Percentiles rank a stretch among this genome's conserved stretches.
phyloP scores from a whole-genome alignment of 805 yeast species.

The Hanseniaspora hatyaiensis region DNA sequence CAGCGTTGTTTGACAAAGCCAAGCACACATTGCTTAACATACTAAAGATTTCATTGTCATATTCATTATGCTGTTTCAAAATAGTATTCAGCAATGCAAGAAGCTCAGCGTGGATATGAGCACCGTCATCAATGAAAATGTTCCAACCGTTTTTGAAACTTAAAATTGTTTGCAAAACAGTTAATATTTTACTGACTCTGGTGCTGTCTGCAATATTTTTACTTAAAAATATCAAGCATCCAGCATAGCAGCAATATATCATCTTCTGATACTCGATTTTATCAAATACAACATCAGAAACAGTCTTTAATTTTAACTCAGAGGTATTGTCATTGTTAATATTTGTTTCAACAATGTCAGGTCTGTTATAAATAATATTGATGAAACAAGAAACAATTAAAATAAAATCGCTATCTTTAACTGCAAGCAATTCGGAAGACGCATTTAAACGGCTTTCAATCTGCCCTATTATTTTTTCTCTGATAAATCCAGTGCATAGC shows the following conservation, averaged over 20 bases:
- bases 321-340: neutral
- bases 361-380: neutral
- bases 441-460: neutral
- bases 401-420: neutral
- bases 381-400: neutral
- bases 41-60: conserved; percentile 46
- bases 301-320: neutral
- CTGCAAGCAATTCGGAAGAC: neutral
- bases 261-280: conserved; percentile 49
- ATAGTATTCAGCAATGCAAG: conserved; percentile 67
- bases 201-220: conserved; percentile 27
- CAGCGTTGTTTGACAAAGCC: conserved; percentile 27
- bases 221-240: conserved; percentile 65
- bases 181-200: conserved; percentile 31
- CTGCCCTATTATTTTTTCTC: neutral
- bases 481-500: neutral
- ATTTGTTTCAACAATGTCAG: neutral
- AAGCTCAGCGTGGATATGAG: conserved; percentile 59
- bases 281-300: neutral
- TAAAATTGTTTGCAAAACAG: conserved; percentile 46
- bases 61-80: conserved; percentile 42
- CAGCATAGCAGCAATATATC: conserved; percentile 69
- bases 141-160: conserved; percentile 28
- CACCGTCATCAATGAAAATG: conserved; percentile 42
- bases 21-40: conserved; percentile 32